These are phyloP conservation scores for Crucihimalaya himalaica DNA, from an alignment of 345 rosid genomes.

Conservation along the genomic window DNA sequence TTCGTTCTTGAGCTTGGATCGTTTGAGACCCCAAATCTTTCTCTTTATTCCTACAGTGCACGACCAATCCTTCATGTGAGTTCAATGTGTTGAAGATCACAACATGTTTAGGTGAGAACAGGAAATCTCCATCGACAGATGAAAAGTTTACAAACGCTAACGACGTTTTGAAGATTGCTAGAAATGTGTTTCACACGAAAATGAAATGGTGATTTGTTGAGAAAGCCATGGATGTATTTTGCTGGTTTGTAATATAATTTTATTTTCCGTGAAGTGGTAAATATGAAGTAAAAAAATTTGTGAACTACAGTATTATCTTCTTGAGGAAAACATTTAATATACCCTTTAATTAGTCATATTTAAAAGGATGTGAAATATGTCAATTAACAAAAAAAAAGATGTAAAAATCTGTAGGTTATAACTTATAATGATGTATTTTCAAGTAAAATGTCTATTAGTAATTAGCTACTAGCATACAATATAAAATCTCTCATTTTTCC, in stretches of 20 bases:
- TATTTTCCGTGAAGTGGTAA: not conserved
- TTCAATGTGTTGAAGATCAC: not conserved
- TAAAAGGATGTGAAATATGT: not conserved
- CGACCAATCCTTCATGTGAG: not conserved
- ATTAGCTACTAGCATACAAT: not conserved
- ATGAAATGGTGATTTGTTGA: not conserved
- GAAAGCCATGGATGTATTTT: not conserved
- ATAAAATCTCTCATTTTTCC: not conserved
- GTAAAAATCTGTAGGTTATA: not conserved
- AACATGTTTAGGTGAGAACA: not conserved
- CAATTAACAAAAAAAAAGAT: not conserved
- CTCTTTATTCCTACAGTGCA: slow-evolving; percentile 5
- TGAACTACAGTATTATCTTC: not conserved
- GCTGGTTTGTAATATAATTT: not conserved
- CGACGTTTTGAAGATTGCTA: not conserved
- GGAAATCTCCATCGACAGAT: not conserved
- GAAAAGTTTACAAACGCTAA: not conserved
- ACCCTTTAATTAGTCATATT: not conserved
- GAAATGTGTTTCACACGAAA: not conserved
- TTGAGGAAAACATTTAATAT: not conserved
- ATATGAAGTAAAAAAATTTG: not conserved
- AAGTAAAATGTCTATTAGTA: not conserved
- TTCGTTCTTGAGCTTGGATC: not conserved
- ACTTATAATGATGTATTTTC: not conserved
- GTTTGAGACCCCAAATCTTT: not conserved